Conservation (phyloP, 768 basidiomycete genomes). For the Podaxis sp. region DNA sequence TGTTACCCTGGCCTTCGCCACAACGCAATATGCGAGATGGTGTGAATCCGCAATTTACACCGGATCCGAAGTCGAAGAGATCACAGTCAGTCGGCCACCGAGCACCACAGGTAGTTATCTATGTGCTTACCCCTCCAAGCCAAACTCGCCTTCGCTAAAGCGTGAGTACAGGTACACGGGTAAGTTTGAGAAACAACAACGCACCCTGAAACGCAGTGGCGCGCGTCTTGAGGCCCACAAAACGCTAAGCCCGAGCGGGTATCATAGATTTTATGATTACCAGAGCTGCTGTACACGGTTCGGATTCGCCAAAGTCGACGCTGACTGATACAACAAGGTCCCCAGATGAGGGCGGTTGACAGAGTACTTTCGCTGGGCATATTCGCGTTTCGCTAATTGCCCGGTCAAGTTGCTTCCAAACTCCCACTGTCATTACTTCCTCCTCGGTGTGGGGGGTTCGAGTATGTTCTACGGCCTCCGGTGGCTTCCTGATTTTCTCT, state of each 20-base stretch:
- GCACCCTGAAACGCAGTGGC: neutral
- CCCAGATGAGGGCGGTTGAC: too few species aligned
- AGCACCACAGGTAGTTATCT: neutral
- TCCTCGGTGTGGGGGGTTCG: too few species aligned
- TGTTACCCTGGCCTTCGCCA: neutral
- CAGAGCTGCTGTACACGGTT: neutral
- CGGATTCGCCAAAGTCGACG: neutral
- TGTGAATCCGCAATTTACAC: neutral
- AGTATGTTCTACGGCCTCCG: too few species aligned
- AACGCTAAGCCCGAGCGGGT: neutral
- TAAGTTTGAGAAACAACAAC: neutral
- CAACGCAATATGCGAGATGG: neutral
- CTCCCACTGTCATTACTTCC: too few species aligned
- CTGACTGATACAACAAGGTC: neutral
- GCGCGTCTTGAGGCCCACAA: neutral
- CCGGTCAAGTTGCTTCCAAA: too few species aligned
- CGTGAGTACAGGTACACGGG: neutral
- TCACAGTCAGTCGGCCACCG: neutral
- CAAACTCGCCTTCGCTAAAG: too few species aligned
- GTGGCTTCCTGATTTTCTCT: too few species aligned
- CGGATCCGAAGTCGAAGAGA: neutral
- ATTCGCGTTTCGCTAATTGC: too few species aligned
- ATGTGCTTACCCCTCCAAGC: neutral
- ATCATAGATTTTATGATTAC: neutral
- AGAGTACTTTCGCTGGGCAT: too few species aligned